A percentile compares a stretch with the other conserved stretches of the same genome.
phyloP scores from a whole-genome alignment of 352 stramenopile genomes.

The Phytophthora syringae region DNA sequence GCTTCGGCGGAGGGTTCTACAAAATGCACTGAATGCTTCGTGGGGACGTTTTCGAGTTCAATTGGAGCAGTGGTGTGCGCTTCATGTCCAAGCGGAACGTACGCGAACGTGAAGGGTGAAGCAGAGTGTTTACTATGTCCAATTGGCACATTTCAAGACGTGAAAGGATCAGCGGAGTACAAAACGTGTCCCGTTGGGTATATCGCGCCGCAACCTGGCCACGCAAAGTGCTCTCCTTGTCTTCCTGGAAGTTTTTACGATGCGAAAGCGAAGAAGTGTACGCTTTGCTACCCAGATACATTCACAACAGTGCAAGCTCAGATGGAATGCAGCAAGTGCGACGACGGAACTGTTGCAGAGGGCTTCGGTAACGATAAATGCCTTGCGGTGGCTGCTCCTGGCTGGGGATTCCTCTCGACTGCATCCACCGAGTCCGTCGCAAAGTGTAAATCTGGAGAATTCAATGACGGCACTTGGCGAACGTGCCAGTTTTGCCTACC shows the following conservation, averaged over 20 bases:
- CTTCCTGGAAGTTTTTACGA: constrained; percentile 50
- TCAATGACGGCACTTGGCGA: constrained; percentile 40
- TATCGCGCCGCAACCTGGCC: constrained; percentile 43
- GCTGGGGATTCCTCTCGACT: constrained; percentile 18
- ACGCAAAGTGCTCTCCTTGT: constrained; percentile 47
- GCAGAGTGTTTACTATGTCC: constrained; percentile 56
- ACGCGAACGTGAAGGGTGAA: constrained; percentile 41
- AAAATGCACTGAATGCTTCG: constrained; percentile 35
- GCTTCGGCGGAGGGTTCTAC: constrained; percentile 23
- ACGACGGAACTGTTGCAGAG: constrained; percentile 39
- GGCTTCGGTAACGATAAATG: constrained; percentile 37
- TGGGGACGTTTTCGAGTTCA: constrained; percentile 37
- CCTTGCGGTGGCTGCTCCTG: constrained; percentile 23
- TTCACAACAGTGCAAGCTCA: constrained; percentile 34
- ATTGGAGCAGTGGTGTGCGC: constrained; percentile 17
- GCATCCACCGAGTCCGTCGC: not conserved
- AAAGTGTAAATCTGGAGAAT: constrained; percentile 45
- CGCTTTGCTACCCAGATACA: constrained; percentile 43
- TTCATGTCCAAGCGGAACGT: constrained; percentile 42
- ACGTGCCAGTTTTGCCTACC: constrained; percentile 40
- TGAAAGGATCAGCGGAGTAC: constrained; percentile 33
- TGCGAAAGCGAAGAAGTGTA: constrained; percentile 26
- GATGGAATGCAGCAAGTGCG: constrained; percentile 40
- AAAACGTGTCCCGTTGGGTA: constrained; percentile 45
- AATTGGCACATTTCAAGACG: constrained; percentile 45